A percentile compares a stretch with the other conserved stretches of the same genome.
These are phyloP conservation scores for Clitopilus hobsonii DNA, from an alignment of 768 basidiomycete genomes.

Conservation along the genomic window DNA sequence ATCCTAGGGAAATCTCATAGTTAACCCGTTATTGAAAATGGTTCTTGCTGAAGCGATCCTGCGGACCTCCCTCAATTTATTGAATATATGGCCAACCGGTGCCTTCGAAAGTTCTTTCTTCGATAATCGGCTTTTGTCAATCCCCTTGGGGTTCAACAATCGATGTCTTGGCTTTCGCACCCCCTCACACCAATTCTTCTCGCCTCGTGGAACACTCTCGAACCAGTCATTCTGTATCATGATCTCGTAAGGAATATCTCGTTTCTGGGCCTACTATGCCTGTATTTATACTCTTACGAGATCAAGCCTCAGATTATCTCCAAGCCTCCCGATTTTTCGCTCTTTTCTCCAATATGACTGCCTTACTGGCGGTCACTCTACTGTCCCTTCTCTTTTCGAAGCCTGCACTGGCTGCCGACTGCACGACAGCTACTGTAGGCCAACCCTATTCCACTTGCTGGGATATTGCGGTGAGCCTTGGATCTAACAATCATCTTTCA, in stretches of 20 bases:
- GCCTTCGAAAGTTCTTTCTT: background rate
- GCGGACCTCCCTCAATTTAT: too few species aligned
- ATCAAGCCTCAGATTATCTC: background rate
- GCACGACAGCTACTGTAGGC: constrained; percentile 1
- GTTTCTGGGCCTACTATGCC: background rate
- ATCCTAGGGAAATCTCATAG: background rate
- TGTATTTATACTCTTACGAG: background rate
- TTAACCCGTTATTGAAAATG: background rate
- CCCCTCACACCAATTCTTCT: background rate
- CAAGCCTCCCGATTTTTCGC: background rate
- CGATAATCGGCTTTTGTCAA: background rate
- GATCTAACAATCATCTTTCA: background rate
- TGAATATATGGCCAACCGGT: background rate
- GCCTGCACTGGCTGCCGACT: background rate
- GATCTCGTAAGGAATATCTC: background rate
- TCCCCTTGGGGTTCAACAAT: background rate
- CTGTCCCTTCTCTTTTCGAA: background rate
- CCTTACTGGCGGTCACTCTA: background rate
- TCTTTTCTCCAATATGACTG: background rate
- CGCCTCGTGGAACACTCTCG: background rate
- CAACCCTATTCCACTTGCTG: background rate
- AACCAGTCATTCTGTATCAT: background rate
- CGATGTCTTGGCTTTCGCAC: background rate
- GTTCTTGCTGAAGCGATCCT: background rate
- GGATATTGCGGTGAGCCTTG: background rate